Base-by-base conservation (phyloP, 176 grass and related monocot genomes). In the Neostapfia colusana region DNA sequence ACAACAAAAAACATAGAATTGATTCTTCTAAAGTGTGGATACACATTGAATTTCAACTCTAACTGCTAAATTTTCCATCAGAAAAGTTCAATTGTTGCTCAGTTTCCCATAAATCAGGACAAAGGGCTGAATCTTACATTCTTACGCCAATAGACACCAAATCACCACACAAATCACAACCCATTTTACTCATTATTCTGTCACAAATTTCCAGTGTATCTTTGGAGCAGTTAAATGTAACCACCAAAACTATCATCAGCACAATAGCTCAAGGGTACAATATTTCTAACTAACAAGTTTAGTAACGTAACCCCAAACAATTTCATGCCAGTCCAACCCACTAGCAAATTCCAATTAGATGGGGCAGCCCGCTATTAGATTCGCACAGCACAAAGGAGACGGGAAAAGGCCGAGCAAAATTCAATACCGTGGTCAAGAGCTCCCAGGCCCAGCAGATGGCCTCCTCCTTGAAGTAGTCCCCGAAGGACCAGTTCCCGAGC, bases 361-460 rank as follows among this genome's bases (percentile, higher is more conserved):
- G 16, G 0, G 55, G 55, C 11, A 4, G 28, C 13, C 5, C 23
- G 21, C 6, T 65, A 45, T 45, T 21, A 36, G 45, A 73, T 45
- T 73, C 65, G 37, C 27, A 55, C n/a, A 15, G 69, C 28, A 53
- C 44, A 73, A 3, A 63, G 5, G 11, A 72, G 2, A 82, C 42
- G 39, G 10, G 14, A 10, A 10, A 10, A 14, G 23, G 14, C 21
- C 50, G 34, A 16, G 7, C 13, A 65, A 36, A 31, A 73, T 42
- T 21, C 7, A 31, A 21, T 58, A 93, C 93, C 90, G 88, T 17
- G 27, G 91, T 99, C 65, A 99, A 87, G 20, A 99, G 87, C 63
- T 99, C 91, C 95, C 95, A 99, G 5, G 95, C 95, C 88, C 90
- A 99, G 35, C 86, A 54, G 66, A 95, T 95, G n/a, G 91, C 95